Percentiles rank a stretch among this genome's conserved stretches.
These are phyloP conservation scores for Ichthyophthirius multifiliis DNA, from an alignment of 169 alveolate genomes.

Conservation along the genomic window DNA sequence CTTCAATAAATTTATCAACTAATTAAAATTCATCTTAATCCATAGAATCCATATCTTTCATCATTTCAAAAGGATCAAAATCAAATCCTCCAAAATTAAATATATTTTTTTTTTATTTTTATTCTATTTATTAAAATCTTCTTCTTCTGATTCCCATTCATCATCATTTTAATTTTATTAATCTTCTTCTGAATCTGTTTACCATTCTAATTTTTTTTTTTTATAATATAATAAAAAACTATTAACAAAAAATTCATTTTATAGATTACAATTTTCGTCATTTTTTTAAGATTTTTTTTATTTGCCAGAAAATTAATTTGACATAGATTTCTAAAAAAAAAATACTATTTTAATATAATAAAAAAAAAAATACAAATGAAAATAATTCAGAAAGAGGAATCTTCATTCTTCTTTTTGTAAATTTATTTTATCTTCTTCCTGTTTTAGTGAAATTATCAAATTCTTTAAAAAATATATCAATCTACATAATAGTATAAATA, in stretches of 20 bases:
- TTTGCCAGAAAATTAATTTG: neutral
- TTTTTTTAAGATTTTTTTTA: neutral
- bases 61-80: neutral
- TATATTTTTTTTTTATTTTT: neutral
- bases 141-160: neutral
- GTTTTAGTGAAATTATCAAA: neutral
- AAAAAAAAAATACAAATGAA: neutral
- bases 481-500: neutral
- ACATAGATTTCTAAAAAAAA: neutral
- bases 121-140: neutral
- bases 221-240: neutral
- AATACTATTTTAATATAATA: neutral
- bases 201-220: too few species aligned
- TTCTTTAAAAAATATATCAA: neutral
- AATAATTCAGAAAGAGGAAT: neutral
- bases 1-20: neutral
- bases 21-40: neutral
- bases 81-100: neutral
- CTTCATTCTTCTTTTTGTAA: neutral
- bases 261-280: neutral
- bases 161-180: neutral
- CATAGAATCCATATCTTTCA: neutral
- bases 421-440: neutral
- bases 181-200: constrained; percentile 1
- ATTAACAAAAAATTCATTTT: neutral